phyloP scores from a whole-genome alignment of 108 stramenopile species.

The Cyclotella cryptica region DNA sequence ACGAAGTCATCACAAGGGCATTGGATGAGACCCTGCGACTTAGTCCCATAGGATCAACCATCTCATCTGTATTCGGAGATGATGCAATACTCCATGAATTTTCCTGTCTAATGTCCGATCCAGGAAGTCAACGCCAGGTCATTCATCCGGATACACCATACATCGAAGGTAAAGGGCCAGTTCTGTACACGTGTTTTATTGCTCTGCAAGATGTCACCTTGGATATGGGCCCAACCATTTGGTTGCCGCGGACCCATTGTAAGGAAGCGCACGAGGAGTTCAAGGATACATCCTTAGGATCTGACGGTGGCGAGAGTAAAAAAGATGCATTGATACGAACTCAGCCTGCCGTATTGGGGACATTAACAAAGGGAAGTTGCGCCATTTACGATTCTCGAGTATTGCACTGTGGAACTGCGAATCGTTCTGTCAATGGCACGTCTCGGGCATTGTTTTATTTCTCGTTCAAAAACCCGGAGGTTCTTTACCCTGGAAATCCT shows the following conservation, averaged over 20 bases:
- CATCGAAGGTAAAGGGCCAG: conserved; percentile 56
- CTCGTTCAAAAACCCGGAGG: conserved; percentile 67
- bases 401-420: conserved; percentile 82
- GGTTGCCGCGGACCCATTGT: conserved; percentile 75
- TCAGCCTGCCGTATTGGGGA: conserved; percentile 61
- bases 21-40: conserved; percentile 49
- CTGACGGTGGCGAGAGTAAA: conserved; percentile 39
- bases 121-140: conserved; percentile 80
- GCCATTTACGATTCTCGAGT: conserved; percentile 81
- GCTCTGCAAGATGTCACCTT: conserved; percentile 77
- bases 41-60: conserved; percentile 61
- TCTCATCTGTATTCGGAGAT: conserved; percentile 58
- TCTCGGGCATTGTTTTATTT: conserved; percentile 81
- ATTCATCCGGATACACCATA: conserved; percentile 86
- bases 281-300: conserved; percentile 45
- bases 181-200: conserved; percentile 80
- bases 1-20: conserved; percentile 43
- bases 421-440: conserved; percentile 46
- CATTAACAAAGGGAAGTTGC: conserved; percentile 78
- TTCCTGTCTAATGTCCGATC: conserved; percentile 75
- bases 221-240: conserved; percentile 88
- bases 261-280: conserved; percentile 62
- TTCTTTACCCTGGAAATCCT: conserved; percentile 77
- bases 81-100: conserved; percentile 75
- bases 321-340: conserved; percentile 71